These are phyloP conservation scores for Panaeolus cyanescens DNA, from an alignment of 768 basidiomycete genomes.

Conservation along the genomic window DNA sequence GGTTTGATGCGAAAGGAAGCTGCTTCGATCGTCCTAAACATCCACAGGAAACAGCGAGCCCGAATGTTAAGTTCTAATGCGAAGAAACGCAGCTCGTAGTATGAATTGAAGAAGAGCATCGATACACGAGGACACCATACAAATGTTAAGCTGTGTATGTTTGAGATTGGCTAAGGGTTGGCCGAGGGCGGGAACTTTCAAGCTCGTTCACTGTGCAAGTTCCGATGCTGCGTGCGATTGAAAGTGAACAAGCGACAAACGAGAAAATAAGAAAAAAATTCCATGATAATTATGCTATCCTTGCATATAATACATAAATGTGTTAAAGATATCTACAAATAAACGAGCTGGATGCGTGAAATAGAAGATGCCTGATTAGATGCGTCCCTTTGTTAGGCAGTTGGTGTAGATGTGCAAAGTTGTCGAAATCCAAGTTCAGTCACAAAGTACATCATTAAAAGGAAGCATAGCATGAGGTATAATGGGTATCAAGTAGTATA, in stretches of 20 bases:
- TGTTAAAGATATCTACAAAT: conserved; percentile 2
- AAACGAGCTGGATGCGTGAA: neutral
- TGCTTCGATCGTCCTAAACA: neutral
- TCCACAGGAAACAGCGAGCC: neutral
- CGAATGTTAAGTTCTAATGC: neutral
- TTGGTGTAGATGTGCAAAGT: neutral
- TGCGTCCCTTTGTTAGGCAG: neutral
- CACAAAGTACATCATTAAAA: neutral
- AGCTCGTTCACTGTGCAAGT: neutral
- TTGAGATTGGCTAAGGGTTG: neutral
- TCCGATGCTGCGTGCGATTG: neutral
- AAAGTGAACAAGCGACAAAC: neutral
- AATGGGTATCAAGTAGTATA: conserved; percentile 2
- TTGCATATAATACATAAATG: conserved; percentile 1
- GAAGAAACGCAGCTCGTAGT: neutral
- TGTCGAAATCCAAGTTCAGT: neutral
- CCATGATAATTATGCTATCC: neutral
- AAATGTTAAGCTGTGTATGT: neutral
- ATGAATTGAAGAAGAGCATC: neutral
- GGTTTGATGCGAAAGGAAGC: neutral
- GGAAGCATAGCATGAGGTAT: conserved; percentile 1
- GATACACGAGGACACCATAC: neutral
- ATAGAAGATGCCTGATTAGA: neutral
- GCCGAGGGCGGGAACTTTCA: neutral
- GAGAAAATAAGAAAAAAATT: neutral